Evolutionary conservation across 768 basidiomycete genomes (phyloP).

Genomic region (Obba rivulosa): DNA sequence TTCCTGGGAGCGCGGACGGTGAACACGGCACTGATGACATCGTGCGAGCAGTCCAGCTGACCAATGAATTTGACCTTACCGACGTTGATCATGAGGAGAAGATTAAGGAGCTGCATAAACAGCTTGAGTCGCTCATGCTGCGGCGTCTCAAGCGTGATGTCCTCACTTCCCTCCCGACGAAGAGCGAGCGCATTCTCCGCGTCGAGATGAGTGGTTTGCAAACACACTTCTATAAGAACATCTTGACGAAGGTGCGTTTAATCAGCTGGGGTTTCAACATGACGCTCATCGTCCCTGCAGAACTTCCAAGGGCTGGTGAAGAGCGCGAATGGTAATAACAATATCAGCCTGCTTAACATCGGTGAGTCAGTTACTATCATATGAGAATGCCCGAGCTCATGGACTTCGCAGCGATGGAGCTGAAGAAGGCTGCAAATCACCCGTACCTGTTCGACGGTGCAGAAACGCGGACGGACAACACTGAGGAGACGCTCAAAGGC

Average conservation of each 20-base stretch:
- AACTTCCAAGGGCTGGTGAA: constrained; percentile 92
- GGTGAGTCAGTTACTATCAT: constrained; percentile 36
- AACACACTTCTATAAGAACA: constrained; percentile 98
- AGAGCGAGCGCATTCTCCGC: constrained; percentile 95
- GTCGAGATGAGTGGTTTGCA: constrained; percentile 97
- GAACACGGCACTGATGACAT: background rate
- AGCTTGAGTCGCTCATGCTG: constrained; percentile 92
- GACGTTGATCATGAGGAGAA: constrained; percentile 91
- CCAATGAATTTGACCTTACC: constrained; percentile 91
- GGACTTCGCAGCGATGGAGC: constrained; percentile 75
- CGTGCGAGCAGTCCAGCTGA: constrained; percentile 64
- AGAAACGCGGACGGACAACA: constrained; percentile 54
- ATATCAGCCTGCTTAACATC: constrained; percentile 94
- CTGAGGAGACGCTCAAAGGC: constrained; percentile 88
- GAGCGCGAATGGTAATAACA: constrained; percentile 82
- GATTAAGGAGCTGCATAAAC: constrained; percentile 93
- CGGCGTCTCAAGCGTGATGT: constrained; percentile 94
- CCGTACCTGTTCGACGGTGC: constrained; percentile 98
- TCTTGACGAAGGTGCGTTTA: constrained; percentile 74
- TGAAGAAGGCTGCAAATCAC: constrained; percentile 98
- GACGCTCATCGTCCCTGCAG: constrained; percentile 31
- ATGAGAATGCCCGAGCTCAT: background rate
- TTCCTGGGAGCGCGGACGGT: background rate
- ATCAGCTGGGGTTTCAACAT: background rate
- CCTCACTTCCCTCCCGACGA: constrained; percentile 91